These are phyloP conservation scores for Zygnema cylindricum DNA, from an alignment of 139 green algal genomes.

Conservation along the genomic window DNA sequence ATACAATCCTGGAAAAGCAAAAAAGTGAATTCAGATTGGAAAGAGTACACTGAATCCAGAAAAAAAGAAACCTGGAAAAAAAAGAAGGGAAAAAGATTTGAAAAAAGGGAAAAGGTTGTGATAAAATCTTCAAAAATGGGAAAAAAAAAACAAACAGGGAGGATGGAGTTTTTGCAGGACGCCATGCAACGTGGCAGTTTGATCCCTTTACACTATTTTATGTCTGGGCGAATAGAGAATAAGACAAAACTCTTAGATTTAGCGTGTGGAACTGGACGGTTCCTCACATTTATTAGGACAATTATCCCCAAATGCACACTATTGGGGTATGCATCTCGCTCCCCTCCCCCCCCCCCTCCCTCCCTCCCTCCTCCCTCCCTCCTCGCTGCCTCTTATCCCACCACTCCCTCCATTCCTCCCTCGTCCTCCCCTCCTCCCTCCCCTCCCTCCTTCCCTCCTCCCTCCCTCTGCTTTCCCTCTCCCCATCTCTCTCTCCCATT, in stretches of 20 bases:
- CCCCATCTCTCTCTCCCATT: too few relatives aligned
- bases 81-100: too few relatives aligned
- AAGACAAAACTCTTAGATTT: constrained; percentile 78
- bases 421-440: background rate
- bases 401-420: background rate
- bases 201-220: constrained; percentile 68
- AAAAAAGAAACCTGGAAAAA: too few relatives aligned
- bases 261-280: constrained; percentile 83
- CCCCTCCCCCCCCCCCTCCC: too few relatives aligned
- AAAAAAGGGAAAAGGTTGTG: too few relatives aligned
- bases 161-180: constrained; percentile 73
- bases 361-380: too few relatives aligned
- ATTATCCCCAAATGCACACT: constrained; percentile 64
- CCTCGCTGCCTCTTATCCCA: too few relatives aligned
- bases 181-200: constrained; percentile 81
- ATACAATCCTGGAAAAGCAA: too few relatives aligned
- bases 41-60: too few relatives aligned
- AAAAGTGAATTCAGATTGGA: too few relatives aligned
- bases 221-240: constrained; percentile 48
- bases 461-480: background rate
- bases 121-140: too few relatives aligned
- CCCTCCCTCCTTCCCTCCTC: background rate
- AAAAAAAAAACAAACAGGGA: too few relatives aligned
- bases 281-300: constrained; percentile 87
- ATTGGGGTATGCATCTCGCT: constrained; percentile 17